These are phyloP conservation scores for Grosmannia serpens DNA, from an alignment of 2,329 filamentous ascomycete genomes.

Conservation along the genomic window DNA sequence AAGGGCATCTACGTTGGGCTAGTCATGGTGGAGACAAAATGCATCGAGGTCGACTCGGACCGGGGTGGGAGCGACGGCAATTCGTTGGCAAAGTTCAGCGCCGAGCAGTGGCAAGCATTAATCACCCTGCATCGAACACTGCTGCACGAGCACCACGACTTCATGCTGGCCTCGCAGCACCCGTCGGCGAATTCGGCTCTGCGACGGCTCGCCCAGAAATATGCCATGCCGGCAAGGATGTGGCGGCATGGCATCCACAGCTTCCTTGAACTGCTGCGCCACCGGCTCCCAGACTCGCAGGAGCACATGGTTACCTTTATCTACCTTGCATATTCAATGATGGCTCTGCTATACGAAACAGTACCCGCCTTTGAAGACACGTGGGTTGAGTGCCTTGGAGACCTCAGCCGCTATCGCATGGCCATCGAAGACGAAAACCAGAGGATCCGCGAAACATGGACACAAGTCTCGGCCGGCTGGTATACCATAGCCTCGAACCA, in stretches of 20 bases:
- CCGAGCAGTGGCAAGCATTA: slow-evolving; percentile 73
- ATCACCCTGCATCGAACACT: slow-evolving; percentile 73
- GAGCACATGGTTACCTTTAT: slow-evolving; percentile 91
- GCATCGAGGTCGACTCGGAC: slow-evolving; percentile 67
- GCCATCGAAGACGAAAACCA: slow-evolving; percentile 78
- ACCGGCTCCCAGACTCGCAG: slow-evolving; percentile 61
- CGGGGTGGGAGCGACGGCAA: slow-evolving; percentile 29
- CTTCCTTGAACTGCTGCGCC: slow-evolving; percentile 66
- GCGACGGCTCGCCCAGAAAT: slow-evolving; percentile 60
- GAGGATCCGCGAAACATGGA: slow-evolving; percentile 69
- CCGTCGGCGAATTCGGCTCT: slow-evolving; percentile 62
- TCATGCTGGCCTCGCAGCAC: slow-evolving; percentile 79
- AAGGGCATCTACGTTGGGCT: slow-evolving; percentile 75
- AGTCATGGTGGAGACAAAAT: slow-evolving; percentile 78
- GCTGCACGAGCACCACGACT: slow-evolving; percentile 73
- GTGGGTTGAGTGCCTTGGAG: slow-evolving; percentile 88
- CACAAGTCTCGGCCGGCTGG: slow-evolving; percentile 68
- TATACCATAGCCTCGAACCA: slow-evolving; percentile 73
- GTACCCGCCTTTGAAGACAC: slow-evolving; percentile 74
- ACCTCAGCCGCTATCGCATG: slow-evolving; percentile 78
- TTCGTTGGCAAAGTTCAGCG: slow-evolving; percentile 32
- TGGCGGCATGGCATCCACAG: slow-evolving; percentile 88
- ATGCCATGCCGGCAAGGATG: slow-evolving; percentile 86
- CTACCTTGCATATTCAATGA: slow-evolving; percentile 80
- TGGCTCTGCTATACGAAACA: slow-evolving; percentile 76